These are phyloP conservation scores for Ulmus americana DNA, from an alignment of 331 rosid species.

Conservation along the genomic window DNA sequence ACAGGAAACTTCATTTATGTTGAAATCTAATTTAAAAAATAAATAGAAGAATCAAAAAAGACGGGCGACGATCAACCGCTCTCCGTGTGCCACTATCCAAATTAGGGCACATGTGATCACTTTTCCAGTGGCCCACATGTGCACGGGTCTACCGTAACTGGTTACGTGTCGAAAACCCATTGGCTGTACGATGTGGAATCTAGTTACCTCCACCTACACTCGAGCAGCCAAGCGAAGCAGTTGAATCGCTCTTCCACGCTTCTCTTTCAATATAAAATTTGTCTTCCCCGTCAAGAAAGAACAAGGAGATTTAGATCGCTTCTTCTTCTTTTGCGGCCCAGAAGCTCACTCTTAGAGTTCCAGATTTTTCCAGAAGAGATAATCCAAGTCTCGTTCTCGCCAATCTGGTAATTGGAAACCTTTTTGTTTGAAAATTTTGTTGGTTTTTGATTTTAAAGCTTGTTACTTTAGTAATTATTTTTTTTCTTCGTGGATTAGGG, in stretches of 20 bases:
- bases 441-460: not conserved
- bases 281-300: not conserved
- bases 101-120: not conserved
- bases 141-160: not conserved
- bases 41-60: not conserved
- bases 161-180: not conserved
- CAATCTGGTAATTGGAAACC: not conserved
- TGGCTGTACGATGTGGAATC: not conserved
- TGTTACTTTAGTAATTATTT: not conserved
- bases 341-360: not conserved
- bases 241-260: constrained; percentile 8
- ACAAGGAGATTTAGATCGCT: not conserved
- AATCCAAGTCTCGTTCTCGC: not conserved
- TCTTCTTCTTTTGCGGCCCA: not conserved
- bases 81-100: not conserved
- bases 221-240: not conserved
- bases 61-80: no score
- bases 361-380: not conserved
- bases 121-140: constrained; percentile 1
- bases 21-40: not conserved
- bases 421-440: not conserved
- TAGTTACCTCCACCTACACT: not conserved
- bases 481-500: not conserved
- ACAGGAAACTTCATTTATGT: not conserved
- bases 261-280: not conserved